A percentile compares a stretch with the other conserved stretches of the same genome.
Conservation (phyloP, 495 filamentous ascomycete species). For the Hypoxylon lienhwacheense region DNA sequence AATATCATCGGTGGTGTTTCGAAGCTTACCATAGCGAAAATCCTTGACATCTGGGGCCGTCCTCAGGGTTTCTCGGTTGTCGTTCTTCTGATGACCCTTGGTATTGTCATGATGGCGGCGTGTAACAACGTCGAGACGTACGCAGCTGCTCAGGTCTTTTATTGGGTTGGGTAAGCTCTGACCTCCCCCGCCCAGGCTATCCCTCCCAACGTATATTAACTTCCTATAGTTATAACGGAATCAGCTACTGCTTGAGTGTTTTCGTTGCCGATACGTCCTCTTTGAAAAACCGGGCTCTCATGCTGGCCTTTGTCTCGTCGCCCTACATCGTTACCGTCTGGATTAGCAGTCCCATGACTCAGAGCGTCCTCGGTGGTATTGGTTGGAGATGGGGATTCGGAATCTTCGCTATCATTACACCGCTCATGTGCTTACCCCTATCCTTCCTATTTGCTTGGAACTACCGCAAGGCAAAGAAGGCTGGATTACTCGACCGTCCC, state of each 20-base stretch:
- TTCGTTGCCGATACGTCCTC: conserved; percentile 69
- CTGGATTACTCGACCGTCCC: conserved; percentile 45
- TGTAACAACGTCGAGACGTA: conserved; percentile 54
- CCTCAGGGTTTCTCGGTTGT: conserved; percentile 50
- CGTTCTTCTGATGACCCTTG: conserved; percentile 45
- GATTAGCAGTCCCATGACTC: conserved; percentile 50
- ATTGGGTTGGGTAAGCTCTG: conserved; percentile 47
- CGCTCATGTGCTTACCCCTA: conserved; percentile 58
- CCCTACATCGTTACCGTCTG: conserved; percentile 68
- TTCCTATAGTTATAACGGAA: conserved; percentile 53
- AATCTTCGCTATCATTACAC: conserved; percentile 61
- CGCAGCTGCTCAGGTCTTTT: conserved; percentile 58
- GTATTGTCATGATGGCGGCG: conserved; percentile 56
- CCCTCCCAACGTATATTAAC: conserved; percentile 13
- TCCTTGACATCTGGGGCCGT: conserved; percentile 67
- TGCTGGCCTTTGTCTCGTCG: conserved; percentile 63
- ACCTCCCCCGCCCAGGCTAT: not conserved
- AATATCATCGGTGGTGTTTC: conserved; percentile 62
- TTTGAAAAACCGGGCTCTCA: conserved; percentile 63
- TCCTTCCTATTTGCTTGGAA: conserved; percentile 56
- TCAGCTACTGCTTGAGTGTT: conserved; percentile 59
- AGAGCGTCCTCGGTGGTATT: conserved; percentile 47
- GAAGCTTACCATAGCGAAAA: conserved; percentile 64
- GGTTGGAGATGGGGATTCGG: conserved; percentile 68
- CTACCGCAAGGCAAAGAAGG: conserved; percentile 53